Base-by-base conservation (phyloP, 192 early-diverging fungal genomes). In the Glomus cerebriforme region DNA sequence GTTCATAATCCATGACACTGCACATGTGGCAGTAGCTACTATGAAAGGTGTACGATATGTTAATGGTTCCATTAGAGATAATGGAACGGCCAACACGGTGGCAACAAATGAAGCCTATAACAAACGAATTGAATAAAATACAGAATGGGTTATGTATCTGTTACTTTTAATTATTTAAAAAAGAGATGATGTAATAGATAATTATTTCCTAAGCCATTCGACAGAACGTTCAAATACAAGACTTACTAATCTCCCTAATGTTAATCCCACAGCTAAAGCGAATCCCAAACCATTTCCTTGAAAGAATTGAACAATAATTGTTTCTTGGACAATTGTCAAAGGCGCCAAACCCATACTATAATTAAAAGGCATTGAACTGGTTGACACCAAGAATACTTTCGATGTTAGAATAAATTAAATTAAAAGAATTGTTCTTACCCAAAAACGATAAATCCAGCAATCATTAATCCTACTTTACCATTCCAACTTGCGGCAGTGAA, bases 261-360 rank as follows among this genome's bases (percentile, higher is more conserved):
- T 90, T 43, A 94, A 84, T 81, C 92, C 91, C 45, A 92, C 80
- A 2, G 91, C 91, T 60, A 94, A 85, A 12, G 92, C 92, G 9
- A 90, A 83, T 4, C 91, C 91, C 26, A 94, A 83, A 0, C 89
- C 87, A 73, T 87, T 87, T 59, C 92, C 92, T 24, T 82, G 87
- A 79, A 94, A 94, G 86, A 92, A 93, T 86, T 92, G 91, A 27
- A 91, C 89, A 26, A 93, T 84, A 10, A 94, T 94, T 6, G 92
- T 94, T 75, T 94, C 92, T 82, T 94, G 93, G n/a, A 92, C 90
- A 54, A 92, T 92, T 0, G 90, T 88, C 59, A 94, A 90, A n/a
- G 92, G 88, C 3, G 91, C 92, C 17, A 88, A 90, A 19, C 93
- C 93, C 6, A 93, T 87, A 15, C 93, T 92, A 32, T 73, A 22